phyloP scores from a whole-genome alignment of 108 stramenopile species.

The Stephanodiscus minutulus region DNA sequence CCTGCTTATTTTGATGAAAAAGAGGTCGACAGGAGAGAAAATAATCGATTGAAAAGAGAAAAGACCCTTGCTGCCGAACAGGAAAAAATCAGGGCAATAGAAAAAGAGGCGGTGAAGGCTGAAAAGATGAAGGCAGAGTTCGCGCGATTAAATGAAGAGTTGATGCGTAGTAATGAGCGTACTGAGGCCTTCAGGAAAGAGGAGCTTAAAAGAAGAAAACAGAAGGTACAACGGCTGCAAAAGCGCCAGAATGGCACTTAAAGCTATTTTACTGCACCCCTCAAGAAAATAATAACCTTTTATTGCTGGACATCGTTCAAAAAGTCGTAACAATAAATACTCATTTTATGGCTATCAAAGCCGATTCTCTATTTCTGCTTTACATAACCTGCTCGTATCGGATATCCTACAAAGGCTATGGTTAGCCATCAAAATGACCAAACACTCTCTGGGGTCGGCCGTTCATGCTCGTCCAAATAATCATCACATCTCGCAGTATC shows the following conservation, averaged over 20 bases:
- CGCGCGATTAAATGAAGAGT: constrained; percentile 18
- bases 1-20: constrained; percentile 46
- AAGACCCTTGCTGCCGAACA: constrained; percentile 32
- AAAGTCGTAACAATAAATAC: no score
- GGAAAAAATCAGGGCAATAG: constrained; percentile 19
- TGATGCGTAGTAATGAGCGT: constrained; percentile 13
- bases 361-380: no score
- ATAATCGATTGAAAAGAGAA: constrained; percentile 26
- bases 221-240: constrained; percentile 33
- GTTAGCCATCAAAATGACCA: constrained; percentile 44
- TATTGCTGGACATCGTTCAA: no score
- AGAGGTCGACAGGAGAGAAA: constrained; percentile 50
- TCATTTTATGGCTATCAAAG: no score
- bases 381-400: no score
- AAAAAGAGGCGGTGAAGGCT: constrained; percentile 25
- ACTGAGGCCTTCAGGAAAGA: constrained; percentile 36
- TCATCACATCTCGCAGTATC: constrained; percentile 5
- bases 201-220: constrained; percentile 32
- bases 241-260: constrained; percentile 34
- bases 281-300: constrained; percentile 3
- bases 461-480: constrained; percentile 11
- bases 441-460: constrained; percentile 44
- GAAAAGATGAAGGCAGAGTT: constrained; percentile 27
- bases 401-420: not conserved
- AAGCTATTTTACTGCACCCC: not conserved